These are phyloP conservation scores for Malus hybrid DNA, from an alignment of 331 rosid species.

Conservation along the genomic window DNA sequence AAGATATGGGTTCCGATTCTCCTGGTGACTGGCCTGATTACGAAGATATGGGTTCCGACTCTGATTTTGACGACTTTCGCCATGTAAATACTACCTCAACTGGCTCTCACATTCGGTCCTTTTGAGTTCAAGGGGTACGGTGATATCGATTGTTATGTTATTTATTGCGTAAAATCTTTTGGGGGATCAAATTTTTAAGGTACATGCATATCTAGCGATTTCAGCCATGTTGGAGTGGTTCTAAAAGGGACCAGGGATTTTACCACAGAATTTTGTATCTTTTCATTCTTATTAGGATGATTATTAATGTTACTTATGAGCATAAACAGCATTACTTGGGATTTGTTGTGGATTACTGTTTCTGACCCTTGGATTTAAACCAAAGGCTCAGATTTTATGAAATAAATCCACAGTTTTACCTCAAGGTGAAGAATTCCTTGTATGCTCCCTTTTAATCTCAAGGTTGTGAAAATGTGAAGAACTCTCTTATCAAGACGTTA, in stretches of 20 bases:
- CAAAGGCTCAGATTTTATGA: neutral
- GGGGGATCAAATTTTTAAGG: neutral
- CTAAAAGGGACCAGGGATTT: neutral
- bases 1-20: constrained; percentile 25
- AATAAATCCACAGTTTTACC: neutral
- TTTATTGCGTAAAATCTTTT: neutral
- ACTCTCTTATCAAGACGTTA: neutral
- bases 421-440: too few species aligned
- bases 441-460: neutral
- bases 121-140: constrained; percentile 21
- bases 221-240: neutral
- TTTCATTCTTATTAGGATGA: too few species aligned
- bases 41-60: constrained; percentile 52
- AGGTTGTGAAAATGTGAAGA: neutral
- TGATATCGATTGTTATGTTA: neutral
- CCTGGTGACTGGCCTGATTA: constrained; percentile 41
- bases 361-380: neutral
- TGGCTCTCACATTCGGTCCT: constrained; percentile 63
- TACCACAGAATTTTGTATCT: too few species aligned
- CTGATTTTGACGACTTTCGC: constrained; percentile 70
- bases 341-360: neutral
- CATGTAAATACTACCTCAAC: constrained; percentile 38
- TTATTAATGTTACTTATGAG: too few species aligned
- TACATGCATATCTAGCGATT: neutral
- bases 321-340: neutral